phyloP scores from a whole-genome alignment of 768 basidiomycete genomes.

The Psilocybe sp. region DNA sequence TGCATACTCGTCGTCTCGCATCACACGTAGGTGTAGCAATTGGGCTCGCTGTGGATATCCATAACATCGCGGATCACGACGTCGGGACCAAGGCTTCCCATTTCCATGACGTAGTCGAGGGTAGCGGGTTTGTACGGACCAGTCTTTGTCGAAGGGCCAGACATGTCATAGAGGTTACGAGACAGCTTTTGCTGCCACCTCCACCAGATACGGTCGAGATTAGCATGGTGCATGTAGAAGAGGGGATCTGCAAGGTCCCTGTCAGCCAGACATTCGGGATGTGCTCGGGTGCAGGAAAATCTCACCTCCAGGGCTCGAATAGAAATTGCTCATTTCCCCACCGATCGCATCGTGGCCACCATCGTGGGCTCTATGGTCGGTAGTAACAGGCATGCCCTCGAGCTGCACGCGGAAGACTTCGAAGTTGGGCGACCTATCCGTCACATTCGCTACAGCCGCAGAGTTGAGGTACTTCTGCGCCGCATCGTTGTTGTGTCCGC shows the following conservation, averaged over 20 bases:
- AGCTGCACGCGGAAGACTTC: conserved; percentile 33
- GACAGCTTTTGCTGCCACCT: conserved; percentile 27
- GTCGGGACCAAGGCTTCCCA: conserved; percentile 23
- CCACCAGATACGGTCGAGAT: conserved; percentile 29
- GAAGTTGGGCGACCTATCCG: conserved; percentile 22
- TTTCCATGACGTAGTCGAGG: conserved; percentile 26
- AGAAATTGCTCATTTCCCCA: conserved; percentile 32
- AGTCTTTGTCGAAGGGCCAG: conserved; percentile 26
- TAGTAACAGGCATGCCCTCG: conserved; percentile 25
- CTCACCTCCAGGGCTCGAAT: conserved; percentile 38
- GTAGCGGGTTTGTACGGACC: conserved; percentile 31
- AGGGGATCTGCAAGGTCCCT: conserved; percentile 27
- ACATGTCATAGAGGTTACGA: conserved; percentile 29
- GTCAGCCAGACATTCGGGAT: neutral
- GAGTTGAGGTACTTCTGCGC: conserved; percentile 17
- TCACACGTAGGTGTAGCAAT: conserved; percentile 26
- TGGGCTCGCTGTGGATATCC: conserved; percentile 25
- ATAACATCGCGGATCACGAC: conserved; percentile 30
- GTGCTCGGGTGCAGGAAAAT: too few species aligned
- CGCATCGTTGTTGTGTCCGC: conserved; percentile 25
- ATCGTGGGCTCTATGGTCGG: conserved; percentile 30
- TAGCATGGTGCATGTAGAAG: conserved; percentile 38
- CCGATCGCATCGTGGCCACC: conserved; percentile 34
- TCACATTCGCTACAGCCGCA: conserved; percentile 19
- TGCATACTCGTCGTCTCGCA: too few species aligned